Percentiles rank a stretch among this genome's conserved stretches.
Evolutionary conservation across 805 yeast species (phyloP).

Genomic region (Cyberlindnera mrakii): DNA sequence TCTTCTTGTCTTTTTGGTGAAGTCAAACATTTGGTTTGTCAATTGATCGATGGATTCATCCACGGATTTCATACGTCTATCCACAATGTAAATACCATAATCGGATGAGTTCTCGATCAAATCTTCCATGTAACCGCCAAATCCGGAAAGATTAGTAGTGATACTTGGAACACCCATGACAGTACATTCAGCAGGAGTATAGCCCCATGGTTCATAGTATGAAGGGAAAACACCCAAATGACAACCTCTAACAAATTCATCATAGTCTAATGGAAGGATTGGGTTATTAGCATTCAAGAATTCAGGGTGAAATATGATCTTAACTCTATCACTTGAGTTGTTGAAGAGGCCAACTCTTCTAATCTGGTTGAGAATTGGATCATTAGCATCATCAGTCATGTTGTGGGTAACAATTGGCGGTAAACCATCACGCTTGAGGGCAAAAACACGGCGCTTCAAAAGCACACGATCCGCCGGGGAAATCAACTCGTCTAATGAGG

Average conservation of each 20-base stretch:
- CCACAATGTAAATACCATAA: slow-evolving; percentile 96
- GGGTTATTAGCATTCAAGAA: slow-evolving; percentile 94
- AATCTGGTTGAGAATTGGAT: slow-evolving; percentile 87
- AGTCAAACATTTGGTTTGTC: slow-evolving; percentile 83
- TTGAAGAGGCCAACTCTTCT: slow-evolving; percentile 90
- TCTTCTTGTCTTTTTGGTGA: slow-evolving; percentile 83
- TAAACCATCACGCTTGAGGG: slow-evolving; percentile 78
- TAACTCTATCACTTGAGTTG: slow-evolving; percentile 83
- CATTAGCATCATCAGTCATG: slow-evolving; percentile 87
- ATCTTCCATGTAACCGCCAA: slow-evolving; percentile 98
- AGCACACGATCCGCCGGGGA: slow-evolving; percentile 84
- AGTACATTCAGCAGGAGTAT: slow-evolving; percentile 98
- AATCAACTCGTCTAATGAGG: slow-evolving; percentile 76
- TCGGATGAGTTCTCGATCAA: slow-evolving; percentile 89
- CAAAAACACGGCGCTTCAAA: slow-evolving; percentile 87
- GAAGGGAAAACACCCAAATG: slow-evolving; percentile 98
- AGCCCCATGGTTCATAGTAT: slow-evolving; percentile 99
- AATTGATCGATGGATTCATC: slow-evolving; percentile 92
- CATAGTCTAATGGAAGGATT: slow-evolving; percentile 86
- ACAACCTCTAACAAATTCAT: slow-evolving; percentile 96
- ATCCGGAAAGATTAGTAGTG: slow-evolving; percentile 92
- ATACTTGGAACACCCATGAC: slow-evolving; percentile 99
- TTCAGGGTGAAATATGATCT: slow-evolving; percentile 96
- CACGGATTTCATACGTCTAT: slow-evolving; percentile 84
- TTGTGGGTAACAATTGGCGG: slow-evolving; percentile 98